Evolutionary conservation across 306 rosid genomes (phyloP), one percentile per base, ranked within the genome.

Genomic region (Trifolium fragiferum): DNA sequence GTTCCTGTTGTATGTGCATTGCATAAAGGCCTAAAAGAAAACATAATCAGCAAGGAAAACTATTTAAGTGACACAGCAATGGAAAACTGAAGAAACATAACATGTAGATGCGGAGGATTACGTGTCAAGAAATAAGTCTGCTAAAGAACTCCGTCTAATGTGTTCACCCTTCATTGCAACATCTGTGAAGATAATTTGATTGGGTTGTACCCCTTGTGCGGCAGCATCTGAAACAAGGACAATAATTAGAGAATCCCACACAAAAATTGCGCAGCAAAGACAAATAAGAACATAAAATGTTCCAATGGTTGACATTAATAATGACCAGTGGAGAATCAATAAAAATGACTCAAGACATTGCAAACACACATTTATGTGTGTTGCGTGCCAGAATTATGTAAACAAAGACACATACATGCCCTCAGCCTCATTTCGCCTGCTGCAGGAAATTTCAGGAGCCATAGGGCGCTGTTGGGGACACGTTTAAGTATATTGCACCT

Each of bases 1-100:
- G 99, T 92, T 78, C 99, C 99, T 3, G 99, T 95, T 6, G 99
- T 95, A 83, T 95, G 99, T 5, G 99, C 99, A 85, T 95, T 95
- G 96, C 99, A 95, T 61, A 95, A 77, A 27, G 99, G 99, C 87
- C 99, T 95, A 74, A 76, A 53, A 72, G 14, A 68, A 75, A 68
- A 83, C 59, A 84, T 57, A 43, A 64, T 79, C 37, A 43, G 10
- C 20, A 44, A 20, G 35, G n/a, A 46, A 54, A 77, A 60, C 43
- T 30, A 16, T 0, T 4, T 4, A n/a, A 41, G 13, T 41, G 12
- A 41, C 38, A 21, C 20, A 11, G 20, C 20, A 65, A 40, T 11
- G 2, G 70, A 41, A 68, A 30, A 58, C 10, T 57, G 49, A 76
- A 64, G 38, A 21, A 30, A 53, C 1, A 0, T 62, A 23, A n/a